These are phyloP conservation scores for Rhazya stricta DNA, from an alignment of 257 asterid genomes.

Conservation along the genomic window DNA sequence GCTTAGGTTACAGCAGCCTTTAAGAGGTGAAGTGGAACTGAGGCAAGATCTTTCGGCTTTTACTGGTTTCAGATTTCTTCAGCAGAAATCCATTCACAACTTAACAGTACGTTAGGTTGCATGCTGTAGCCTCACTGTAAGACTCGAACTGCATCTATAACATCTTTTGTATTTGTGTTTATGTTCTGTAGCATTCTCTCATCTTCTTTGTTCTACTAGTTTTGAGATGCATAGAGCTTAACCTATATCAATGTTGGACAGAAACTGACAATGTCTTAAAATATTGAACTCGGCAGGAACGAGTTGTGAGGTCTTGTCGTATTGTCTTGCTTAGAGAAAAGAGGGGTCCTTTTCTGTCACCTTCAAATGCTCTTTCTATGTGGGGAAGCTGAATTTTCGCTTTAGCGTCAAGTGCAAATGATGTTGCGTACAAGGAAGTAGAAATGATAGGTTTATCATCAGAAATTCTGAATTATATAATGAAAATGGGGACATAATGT, in stretches of 20 bases:
- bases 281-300: constrained; percentile 24
- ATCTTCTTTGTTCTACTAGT: background rate
- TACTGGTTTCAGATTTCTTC: background rate
- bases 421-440: constrained; percentile 24
- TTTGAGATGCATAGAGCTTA: background rate
- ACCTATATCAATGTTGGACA: background rate
- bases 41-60: background rate
- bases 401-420: constrained; percentile 17
- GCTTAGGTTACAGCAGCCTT: background rate
- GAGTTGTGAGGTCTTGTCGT: constrained; percentile 17
- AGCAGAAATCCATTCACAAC: background rate
- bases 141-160: background rate
- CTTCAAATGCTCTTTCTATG: constrained; percentile 18
- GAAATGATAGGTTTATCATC: constrained; percentile 20
- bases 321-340: constrained; percentile 19
- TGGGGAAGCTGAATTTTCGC: constrained; percentile 38
- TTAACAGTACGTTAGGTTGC: background rate
- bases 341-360: constrained; percentile 24
- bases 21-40: background rate
- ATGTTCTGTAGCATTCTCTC: background rate
- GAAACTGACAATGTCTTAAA: background rate
- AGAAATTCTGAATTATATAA: constrained; percentile 27
- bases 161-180: background rate
- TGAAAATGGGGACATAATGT: constrained; percentile 27
- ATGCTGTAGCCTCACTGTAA: background rate